A percentile compares a stretch with the other conserved stretches of the same genome.
These are phyloP conservation scores for Alternaria sp. DNA, from an alignment of 2,329 filamentous ascomycete genomes.

Conservation along the genomic window DNA sequence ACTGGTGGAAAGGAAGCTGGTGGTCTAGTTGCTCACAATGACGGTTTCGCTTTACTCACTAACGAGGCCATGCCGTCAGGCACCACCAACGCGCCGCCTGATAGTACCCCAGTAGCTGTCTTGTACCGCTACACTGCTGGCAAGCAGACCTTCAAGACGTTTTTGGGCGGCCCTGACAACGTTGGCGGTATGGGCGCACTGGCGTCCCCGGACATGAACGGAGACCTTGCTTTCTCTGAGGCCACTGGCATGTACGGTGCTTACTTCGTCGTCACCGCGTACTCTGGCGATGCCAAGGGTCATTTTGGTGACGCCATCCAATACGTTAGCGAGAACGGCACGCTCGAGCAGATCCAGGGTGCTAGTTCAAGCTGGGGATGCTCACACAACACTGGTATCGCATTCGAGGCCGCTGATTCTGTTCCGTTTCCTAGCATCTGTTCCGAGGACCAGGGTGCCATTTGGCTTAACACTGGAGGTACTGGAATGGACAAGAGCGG, in stretches of 20 bases:
- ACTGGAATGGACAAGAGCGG: slow-evolving; percentile 69
- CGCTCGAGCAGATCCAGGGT: slow-evolving; percentile 60
- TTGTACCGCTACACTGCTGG: slow-evolving; percentile 68
- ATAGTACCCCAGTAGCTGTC: slow-evolving; percentile 62
- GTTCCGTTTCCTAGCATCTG: slow-evolving; percentile 68
- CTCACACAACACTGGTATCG: slow-evolving; percentile 72
- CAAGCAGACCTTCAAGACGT: slow-evolving; percentile 66
- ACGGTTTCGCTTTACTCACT: slow-evolving; percentile 70
- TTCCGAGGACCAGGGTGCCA: slow-evolving; percentile 69
- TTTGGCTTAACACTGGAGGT: slow-evolving; percentile 70
- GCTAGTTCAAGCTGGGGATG: slow-evolving; percentile 68
- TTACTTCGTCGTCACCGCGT: slow-evolving; percentile 69
- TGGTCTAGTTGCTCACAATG: slow-evolving; percentile 68
- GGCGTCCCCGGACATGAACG: slow-evolving; percentile 67
- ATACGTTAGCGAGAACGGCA: slow-evolving; percentile 60
- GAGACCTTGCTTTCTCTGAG: slow-evolving; percentile 69
- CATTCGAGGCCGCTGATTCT: slow-evolving; percentile 67
- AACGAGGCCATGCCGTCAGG: slow-evolving; percentile 64
- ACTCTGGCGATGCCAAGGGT: slow-evolving; percentile 62
- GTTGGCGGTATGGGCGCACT: slow-evolving; percentile 57
- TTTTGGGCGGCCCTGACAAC: slow-evolving; percentile 66
- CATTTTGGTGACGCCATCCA: slow-evolving; percentile 68
- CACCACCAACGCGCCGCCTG: slow-evolving; percentile 59
- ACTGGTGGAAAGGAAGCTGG: slow-evolving; percentile 65
- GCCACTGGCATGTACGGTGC: slow-evolving; percentile 66